A percentile compares a stretch with the other conserved stretches of the same genome.
Conservation (phyloP, 208 protist genomes). For the Crithidia brevicula region DNA sequence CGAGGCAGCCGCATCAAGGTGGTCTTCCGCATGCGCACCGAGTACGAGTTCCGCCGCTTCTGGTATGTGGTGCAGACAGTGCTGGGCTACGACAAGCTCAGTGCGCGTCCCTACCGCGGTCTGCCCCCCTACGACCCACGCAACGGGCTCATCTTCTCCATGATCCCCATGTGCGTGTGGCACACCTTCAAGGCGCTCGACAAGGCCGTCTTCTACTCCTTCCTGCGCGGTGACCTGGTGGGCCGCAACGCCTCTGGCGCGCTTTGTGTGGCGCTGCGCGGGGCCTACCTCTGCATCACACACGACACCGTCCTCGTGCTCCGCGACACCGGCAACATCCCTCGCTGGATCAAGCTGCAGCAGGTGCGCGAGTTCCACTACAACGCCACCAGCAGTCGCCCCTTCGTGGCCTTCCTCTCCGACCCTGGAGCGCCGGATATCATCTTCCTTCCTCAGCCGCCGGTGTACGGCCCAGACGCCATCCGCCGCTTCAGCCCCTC, state of each 20-base stretch:
- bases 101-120: conserved; percentile 55
- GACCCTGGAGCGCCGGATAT: conserved; percentile 59
- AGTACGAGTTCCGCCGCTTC: conserved; percentile 68
- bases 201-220: conserved; percentile 65
- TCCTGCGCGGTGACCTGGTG: conserved; percentile 58
- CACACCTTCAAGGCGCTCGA: conserved; percentile 72
- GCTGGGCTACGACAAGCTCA: conserved; percentile 74
- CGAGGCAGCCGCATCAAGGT: conserved; percentile 41
- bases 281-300: conserved; percentile 67
- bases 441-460: conserved; percentile 66
- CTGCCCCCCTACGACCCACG: conserved; percentile 78
- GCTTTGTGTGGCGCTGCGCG: conserved; percentile 38
- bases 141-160: conserved; percentile 67
- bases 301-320: conserved; percentile 68
- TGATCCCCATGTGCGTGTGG: conserved; percentile 70
- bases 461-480: conserved; percentile 44
- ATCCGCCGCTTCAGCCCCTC: conserved; percentile 46
- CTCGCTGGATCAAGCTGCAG: conserved; percentile 57
- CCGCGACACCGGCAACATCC: conserved; percentile 62
- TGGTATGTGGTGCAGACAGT: conserved; percentile 68
- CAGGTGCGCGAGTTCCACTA: conserved; percentile 59
- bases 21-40: conserved; percentile 56
- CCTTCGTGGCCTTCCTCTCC: conserved; percentile 62
- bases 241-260: conserved; percentile 44
- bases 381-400: conserved; percentile 45